Conservation (phyloP, 1,284 basidiomycete genomes). For the Anthracocystis walkeri region DNA sequence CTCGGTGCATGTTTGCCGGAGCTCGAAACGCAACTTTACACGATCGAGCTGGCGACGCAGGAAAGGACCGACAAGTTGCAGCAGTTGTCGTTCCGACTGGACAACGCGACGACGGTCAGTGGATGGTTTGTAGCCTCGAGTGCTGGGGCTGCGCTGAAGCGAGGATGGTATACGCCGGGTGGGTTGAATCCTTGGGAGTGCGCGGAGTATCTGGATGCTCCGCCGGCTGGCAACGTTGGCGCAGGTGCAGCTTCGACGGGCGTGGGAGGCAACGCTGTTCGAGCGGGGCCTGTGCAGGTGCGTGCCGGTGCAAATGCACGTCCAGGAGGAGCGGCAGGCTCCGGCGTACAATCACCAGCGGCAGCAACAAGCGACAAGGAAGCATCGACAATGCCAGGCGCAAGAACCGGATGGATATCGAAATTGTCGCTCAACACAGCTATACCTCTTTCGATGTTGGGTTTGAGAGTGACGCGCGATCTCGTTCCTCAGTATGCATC, state of each 20-base stretch:
- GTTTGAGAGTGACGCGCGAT: constrained; percentile 39
- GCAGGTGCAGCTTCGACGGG: not conserved
- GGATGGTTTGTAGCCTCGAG: constrained; percentile 29
- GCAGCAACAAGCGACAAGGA: constrained; percentile 1
- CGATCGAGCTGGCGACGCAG: constrained; percentile 20
- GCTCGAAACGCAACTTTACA: constrained; percentile 24
- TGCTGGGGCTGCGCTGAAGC: constrained; percentile 27
- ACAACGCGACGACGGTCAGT: constrained; percentile 3
- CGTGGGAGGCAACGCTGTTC: constrained; percentile 4
- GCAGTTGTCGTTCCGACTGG: constrained; percentile 26
- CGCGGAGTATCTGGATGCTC: constrained; percentile 42
- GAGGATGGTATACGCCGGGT: constrained; percentile 37
- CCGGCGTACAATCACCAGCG: not conserved
- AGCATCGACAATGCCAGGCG: constrained; percentile 20
- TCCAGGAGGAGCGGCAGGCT: not conserved
- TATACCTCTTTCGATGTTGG: constrained; percentile 31
- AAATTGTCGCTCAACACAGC: constrained; percentile 41
- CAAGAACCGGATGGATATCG: constrained; percentile 30
- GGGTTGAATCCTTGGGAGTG: constrained; percentile 49
- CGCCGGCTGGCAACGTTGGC: not conserved
- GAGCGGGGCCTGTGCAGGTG: not conserved
- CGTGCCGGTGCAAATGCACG: not conserved
- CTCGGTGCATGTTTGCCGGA: constrained; percentile 18
- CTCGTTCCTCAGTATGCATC: constrained; percentile 38
- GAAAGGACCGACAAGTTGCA: constrained; percentile 23